Evolutionary conservation across 2,329 filamentous ascomycete species (phyloP).

Genomic region (Ophiognomonia clavigignenti-juglandacearum): DNA sequence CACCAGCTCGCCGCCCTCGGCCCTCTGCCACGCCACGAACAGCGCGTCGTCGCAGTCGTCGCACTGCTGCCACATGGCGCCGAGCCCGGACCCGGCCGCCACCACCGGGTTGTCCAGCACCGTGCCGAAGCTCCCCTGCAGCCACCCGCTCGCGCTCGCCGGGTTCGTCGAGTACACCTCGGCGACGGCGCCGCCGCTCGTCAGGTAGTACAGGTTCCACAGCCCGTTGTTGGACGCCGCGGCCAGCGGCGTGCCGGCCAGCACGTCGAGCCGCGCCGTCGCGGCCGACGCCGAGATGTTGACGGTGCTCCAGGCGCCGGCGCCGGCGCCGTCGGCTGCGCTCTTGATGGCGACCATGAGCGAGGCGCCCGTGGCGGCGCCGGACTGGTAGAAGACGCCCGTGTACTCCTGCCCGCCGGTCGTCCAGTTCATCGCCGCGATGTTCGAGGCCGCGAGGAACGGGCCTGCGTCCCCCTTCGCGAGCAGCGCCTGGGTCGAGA

Average conservation of each 20-base stretch:
- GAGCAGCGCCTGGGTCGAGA: not conserved
- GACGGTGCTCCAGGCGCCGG: not conserved
- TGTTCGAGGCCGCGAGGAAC: constrained; percentile 4
- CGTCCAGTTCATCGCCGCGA: constrained; percentile 13
- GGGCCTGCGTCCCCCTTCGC: not conserved
- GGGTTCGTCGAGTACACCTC: constrained; percentile 14
- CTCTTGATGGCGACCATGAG: constrained; percentile 10
- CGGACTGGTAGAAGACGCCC: constrained; percentile 13
- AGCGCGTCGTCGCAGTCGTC: constrained; percentile 15
- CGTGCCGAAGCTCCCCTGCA: constrained; percentile 4
- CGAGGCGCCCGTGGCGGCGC: not conserved
- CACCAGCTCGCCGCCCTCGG: constrained; percentile 3
- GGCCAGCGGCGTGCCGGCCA: constrained; percentile 14
- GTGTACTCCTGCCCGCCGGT: constrained; percentile 1
- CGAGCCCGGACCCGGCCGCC: constrained; percentile 7
- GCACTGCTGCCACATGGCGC: constrained; percentile 16
- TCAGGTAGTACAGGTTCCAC: constrained; percentile 15
- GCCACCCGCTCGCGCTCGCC: constrained; percentile 1
- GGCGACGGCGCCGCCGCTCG: constrained; percentile 4
- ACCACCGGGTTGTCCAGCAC: constrained; percentile 3
- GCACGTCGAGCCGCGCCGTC: constrained; percentile 5
- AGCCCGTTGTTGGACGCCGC: constrained; percentile 13
- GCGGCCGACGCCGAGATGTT: constrained; percentile 6
- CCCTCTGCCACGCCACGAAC: constrained; percentile 15
- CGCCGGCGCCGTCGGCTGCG: not conserved